Evolutionary conservation across 331 rosid species (phyloP), one percentile per base, ranked within the genome.

Genomic region (Cydonia oblonga): DNA sequence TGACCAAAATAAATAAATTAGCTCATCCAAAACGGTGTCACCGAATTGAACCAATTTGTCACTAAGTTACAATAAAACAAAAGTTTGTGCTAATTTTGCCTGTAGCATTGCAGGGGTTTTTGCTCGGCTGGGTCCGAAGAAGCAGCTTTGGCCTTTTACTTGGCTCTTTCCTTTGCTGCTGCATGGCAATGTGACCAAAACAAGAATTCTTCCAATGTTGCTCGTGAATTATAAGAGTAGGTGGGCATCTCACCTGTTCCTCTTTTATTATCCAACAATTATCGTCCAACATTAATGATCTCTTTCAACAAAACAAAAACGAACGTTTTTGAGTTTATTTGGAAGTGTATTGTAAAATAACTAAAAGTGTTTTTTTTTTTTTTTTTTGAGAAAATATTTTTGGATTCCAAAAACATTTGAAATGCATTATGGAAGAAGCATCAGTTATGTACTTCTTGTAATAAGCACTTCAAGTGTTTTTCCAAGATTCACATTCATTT

Each of bases 141-240:
- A 9, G 49, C 49, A 32, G 68, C 68, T n/a, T 63, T n/a, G 68
- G 46, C 68, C 35, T 18, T 7, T 32, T 16, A 1, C 65, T 25
- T 32, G 65, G 10, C 20, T 5, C 11, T 32, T 23, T 57, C 38
- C 35, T 35, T 5, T 56, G 61, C 9, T 10, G 38, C 5, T 71
- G 44, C 42, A 24, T 58, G 75, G 57, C 20, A 59, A 18, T 18
- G 57, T 40, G 67, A 59, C 75, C 68, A 24, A 71, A 71, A 38
- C 18, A 19, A 15, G 15, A 70, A 23, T 35, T 16, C 40, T 25
- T 23, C 56, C 24, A 46, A 38, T 13, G 25, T 71, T 49, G 20
- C 54, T 0, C 0, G 7, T 49, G 20, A 16, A 16, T 6, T 49
- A 6, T 57, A 20, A 6, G 19, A 35, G 14, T 70, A 1, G 66